phyloP scores from a whole-genome alignment of 2,329 filamentous ascomycete species.

The Pestalotiopsis sp. region DNA sequence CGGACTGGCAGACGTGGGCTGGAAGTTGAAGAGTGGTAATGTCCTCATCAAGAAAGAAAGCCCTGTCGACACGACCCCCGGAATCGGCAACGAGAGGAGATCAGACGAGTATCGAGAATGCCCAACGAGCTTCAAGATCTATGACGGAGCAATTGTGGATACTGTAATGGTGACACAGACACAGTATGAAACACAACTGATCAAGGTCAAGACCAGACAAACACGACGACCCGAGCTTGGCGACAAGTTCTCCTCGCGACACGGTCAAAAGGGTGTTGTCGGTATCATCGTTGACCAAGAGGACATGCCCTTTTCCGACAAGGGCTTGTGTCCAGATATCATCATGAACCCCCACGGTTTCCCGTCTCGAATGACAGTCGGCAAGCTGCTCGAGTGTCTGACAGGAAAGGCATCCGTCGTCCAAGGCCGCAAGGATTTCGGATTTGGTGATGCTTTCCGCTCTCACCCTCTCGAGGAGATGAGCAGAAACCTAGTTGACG shows the following conservation, averaged over 20 bases:
- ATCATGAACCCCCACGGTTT: slow-evolving; percentile 99
- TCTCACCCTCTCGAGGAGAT: slow-evolving; percentile 85
- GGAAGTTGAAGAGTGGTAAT: slow-evolving; percentile 75
- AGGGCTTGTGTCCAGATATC: slow-evolving; percentile 91
- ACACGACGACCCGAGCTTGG: slow-evolving; percentile 92
- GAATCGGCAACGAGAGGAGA: slow-evolving; percentile 68
- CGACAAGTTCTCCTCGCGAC: slow-evolving; percentile 97
- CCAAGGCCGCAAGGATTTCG: slow-evolving; percentile 83
- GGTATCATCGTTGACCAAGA: slow-evolving; percentile 96
- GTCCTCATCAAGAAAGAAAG: slow-evolving; percentile 89
- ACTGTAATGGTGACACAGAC: slow-evolving; percentile 94
- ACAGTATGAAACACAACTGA: slow-evolving; percentile 80
- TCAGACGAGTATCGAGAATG: slow-evolving; percentile 67
- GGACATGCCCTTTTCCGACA: slow-evolving; percentile 94
- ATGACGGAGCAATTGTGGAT: slow-evolving; percentile 88
- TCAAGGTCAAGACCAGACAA: slow-evolving; percentile 96
- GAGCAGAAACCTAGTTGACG: slow-evolving; percentile 78
- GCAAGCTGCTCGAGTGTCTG: slow-evolving; percentile 93
- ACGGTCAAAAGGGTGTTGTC: slow-evolving; percentile 97
- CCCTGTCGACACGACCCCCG: slow-evolving; percentile 75
- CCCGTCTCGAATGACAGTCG: slow-evolving; percentile 98
- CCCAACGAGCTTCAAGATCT: slow-evolving; percentile 76
- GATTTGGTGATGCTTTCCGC: slow-evolving; percentile 78
- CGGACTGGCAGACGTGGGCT: slow-evolving; percentile 85
- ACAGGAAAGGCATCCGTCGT: slow-evolving; percentile 93